These are phyloP conservation scores for Diophrys appendiculata DNA, from an alignment of 73 alveolate genomes.

Conservation along the genomic window DNA sequence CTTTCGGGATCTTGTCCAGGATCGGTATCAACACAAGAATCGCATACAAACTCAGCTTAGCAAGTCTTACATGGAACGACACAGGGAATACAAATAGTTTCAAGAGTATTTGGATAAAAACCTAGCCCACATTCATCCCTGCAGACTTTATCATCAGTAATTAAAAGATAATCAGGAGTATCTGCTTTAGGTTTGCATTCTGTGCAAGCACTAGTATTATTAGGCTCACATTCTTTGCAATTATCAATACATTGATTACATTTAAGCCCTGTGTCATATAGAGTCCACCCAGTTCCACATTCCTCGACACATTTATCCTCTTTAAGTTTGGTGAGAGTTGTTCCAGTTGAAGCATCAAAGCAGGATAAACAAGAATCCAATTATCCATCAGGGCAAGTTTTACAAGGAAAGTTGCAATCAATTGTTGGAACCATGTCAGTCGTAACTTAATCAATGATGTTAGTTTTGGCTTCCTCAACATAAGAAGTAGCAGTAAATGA, in stretches of 20 bases:
- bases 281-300: too few relatives aligned
- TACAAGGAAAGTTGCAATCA: conserved; percentile 49
- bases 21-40: not conserved
- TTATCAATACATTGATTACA: not conserved
- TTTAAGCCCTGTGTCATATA: too few relatives aligned
- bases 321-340: not conserved
- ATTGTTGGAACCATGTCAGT: conserved; percentile 31
- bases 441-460: conserved; percentile 17
- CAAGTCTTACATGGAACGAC: not conserved
- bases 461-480: not conserved
- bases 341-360: not conserved
- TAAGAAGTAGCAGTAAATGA: not conserved
- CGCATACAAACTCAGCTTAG: not conserved
- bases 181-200: not conserved
- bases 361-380: not conserved
- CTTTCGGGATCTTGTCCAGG: not conserved
- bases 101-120: not conserved
- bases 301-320: not conserved
- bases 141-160: not conserved
- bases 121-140: not conserved
- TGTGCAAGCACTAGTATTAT: not conserved
- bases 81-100: not conserved
- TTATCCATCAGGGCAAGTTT: conserved; percentile 14
- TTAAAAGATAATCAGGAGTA: not conserved
- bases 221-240: not conserved